A percentile compares a stretch with the other conserved stretches of the same genome.
These are phyloP conservation scores for Dentipellis fragilis DNA, from an alignment of 768 basidiomycete genomes.

Conservation along the genomic window DNA sequence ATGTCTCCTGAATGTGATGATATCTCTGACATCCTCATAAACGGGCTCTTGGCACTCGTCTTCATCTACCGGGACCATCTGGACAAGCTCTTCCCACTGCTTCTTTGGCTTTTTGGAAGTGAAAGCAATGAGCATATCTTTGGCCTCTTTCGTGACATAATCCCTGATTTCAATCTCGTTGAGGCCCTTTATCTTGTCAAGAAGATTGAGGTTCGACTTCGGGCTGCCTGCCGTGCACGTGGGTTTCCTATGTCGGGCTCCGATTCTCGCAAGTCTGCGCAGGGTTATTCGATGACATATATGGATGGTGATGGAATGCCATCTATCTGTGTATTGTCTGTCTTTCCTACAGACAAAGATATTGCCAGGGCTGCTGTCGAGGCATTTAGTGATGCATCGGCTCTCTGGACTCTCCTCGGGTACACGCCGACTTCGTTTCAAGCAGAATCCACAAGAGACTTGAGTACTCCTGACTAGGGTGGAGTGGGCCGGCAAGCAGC, in stretches of 20 bases:
- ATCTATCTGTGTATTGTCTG: background rate
- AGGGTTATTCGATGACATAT: conserved; percentile 17
- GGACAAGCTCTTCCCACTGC: conserved; percentile 13
- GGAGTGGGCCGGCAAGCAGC: too few relatives aligned
- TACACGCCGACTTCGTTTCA: background rate
- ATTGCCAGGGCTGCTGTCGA: background rate
- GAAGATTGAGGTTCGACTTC: conserved; percentile 14
- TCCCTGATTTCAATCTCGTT: conserved; percentile 16
- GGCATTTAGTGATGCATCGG: background rate
- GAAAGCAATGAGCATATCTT: conserved; percentile 23
- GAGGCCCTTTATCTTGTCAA: conserved; percentile 16
- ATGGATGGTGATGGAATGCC: conserved; percentile 11
- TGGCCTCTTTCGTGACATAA: conserved; percentile 15
- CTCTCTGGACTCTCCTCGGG: background rate
- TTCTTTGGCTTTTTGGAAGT: conserved; percentile 25
- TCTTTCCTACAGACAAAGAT: background rate
- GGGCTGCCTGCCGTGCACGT: conserved; percentile 9
- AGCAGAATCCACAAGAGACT: too few relatives aligned
- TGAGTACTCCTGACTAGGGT: too few relatives aligned
- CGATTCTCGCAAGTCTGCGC: conserved; percentile 6
- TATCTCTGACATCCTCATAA: conserved; percentile 16
- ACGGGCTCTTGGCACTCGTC: conserved; percentile 16
- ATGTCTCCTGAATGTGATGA: conserved; percentile 17
- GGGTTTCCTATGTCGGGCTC: conserved; percentile 5
- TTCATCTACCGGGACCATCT: conserved; percentile 12